Percentiles rank a stretch among this genome's conserved stretches.
Conservation (phyloP, 192 early-diverging fungal genomes). For the Coemansia sp. region DNA sequence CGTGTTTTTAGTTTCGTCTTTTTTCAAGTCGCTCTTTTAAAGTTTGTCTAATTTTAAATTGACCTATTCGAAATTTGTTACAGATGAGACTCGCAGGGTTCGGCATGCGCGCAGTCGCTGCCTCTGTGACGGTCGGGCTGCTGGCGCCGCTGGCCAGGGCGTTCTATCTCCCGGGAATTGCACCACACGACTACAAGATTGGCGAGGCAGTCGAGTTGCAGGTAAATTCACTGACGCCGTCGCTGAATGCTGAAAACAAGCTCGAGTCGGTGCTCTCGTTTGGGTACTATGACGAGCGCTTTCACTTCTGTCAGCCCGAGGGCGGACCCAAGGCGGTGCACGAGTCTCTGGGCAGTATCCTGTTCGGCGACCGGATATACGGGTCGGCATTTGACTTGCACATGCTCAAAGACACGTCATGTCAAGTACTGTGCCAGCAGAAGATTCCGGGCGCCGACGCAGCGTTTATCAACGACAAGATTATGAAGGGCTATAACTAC, state of each 20-base stretch:
- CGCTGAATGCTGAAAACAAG: constrained; percentile 59
- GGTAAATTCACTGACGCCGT: constrained; percentile 87
- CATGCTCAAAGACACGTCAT: constrained; percentile 61
- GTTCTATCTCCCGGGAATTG: constrained; percentile 94
- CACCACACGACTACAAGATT: constrained; percentile 78
- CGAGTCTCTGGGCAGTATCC: constrained; percentile 86
- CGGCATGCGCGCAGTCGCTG: constrained; percentile 2
- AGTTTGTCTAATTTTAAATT: background rate
- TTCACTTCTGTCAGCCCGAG: constrained; percentile 82
- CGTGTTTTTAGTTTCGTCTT: background rate
- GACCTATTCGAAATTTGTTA: background rate
- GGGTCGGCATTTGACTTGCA: constrained; percentile 76
- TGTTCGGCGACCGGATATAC: constrained; percentile 95
- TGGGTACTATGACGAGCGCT: constrained; percentile 84
- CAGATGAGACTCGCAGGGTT: constrained; percentile 16
- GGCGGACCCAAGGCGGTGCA: constrained; percentile 62
- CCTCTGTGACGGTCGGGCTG: constrained; percentile 3
- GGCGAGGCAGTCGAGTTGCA: constrained; percentile 70
- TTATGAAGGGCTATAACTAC: constrained; percentile 71
- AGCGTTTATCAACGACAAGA: constrained; percentile 83
- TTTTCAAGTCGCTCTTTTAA: background rate
- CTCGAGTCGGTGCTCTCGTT: constrained; percentile 79
- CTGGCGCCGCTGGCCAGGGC: constrained; percentile 43
- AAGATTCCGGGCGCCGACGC: constrained; percentile 70
- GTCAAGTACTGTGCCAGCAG: constrained; percentile 65